Conservation (phyloP, 805 yeast genomes). For the Nakazawaea ishiwadae region DNA sequence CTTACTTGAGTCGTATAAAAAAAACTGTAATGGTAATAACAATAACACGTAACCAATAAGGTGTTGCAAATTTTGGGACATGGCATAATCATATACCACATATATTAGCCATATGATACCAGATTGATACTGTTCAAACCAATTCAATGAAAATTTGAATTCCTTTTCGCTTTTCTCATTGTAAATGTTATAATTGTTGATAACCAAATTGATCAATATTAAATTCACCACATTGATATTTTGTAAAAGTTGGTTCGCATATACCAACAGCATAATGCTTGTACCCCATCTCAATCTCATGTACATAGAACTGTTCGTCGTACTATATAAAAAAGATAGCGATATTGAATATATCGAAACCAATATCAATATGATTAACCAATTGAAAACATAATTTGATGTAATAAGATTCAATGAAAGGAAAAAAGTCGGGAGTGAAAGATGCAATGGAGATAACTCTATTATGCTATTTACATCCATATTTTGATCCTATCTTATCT, state of each 20-base stretch:
- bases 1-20: slow-evolving; percentile 16
- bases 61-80: slow-evolving; percentile 1
- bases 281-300: slow-evolving; percentile 5
- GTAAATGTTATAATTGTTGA: slow-evolving; percentile 16
- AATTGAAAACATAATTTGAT: not conserved
- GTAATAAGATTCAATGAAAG: slow-evolving; percentile 24
- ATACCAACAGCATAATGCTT: not conserved
- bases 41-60: slow-evolving; percentile 17
- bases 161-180: slow-evolving; percentile 18
- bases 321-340: not conserved
- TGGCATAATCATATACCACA: slow-evolving; percentile 14
- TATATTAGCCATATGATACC: slow-evolving; percentile 15
- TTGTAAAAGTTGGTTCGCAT: slow-evolving; percentile 20
- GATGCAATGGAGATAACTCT: slow-evolving; percentile 27
- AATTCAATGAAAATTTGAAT: slow-evolving; percentile 10
- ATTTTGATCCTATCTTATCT: not conserved
- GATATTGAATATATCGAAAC: slow-evolving; percentile 5
- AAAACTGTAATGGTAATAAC: slow-evolving; percentile 18
- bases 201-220: slow-evolving; percentile 18
- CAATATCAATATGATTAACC: not conserved
- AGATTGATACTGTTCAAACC: slow-evolving; percentile 15
- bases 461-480: slow-evolving; percentile 15
- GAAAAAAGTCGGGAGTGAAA: slow-evolving; percentile 28
- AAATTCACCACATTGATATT: slow-evolving; percentile 20
- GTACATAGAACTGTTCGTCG: not conserved